Percentiles rank a stretch among this genome's conserved stretches.
phyloP scores from a whole-genome alignment of 306 rosid species.

The Purshia tridentata region DNA sequence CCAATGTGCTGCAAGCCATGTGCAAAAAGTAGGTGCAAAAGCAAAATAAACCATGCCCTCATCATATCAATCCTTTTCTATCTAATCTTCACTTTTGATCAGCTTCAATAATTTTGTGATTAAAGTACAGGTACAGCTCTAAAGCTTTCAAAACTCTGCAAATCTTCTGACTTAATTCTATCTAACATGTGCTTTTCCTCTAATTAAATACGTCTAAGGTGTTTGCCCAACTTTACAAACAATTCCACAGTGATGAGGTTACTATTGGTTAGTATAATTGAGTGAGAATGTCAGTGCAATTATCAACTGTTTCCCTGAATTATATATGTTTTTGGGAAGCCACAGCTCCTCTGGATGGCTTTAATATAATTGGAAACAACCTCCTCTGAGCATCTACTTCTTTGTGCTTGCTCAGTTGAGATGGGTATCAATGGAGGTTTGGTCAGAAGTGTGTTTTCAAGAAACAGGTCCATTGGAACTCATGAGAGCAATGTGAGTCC shows the following conservation, averaged over 20 bases:
- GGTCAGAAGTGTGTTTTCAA: constrained; percentile 76
- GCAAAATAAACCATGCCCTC: constrained; percentile 45
- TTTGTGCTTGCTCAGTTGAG: constrained; percentile 21
- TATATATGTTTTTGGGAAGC: constrained; percentile 30
- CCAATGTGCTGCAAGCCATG: constrained; percentile 65
- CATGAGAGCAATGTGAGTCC: constrained; percentile 65
- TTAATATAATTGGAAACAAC: constrained; percentile 28
- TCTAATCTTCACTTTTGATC: constrained; percentile 49
- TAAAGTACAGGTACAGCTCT: constrained; percentile 46
- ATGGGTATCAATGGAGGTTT: constrained; percentile 88
- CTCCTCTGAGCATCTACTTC: constrained; percentile 30
- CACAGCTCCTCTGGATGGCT: constrained; percentile 34
- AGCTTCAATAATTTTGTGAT: constrained; percentile 54
- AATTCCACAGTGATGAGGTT: constrained; percentile 24
- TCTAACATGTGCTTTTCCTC: constrained; percentile 40
- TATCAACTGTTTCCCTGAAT: constrained; percentile 33
- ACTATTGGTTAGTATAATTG: constrained; percentile 24
- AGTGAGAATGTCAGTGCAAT: constrained; percentile 33
- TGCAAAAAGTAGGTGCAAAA: constrained; percentile 64
- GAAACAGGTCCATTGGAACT: constrained; percentile 43
- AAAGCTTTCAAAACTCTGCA: constrained; percentile 39
- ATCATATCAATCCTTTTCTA: constrained; percentile 35
- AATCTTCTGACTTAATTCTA: constrained; percentile 31
- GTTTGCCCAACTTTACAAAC: constrained; percentile 17
- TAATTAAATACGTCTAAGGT: constrained; percentile 10